phyloP scores from a whole-genome alignment of 495 filamentous ascomycete species.

The Glonium stellatum region DNA sequence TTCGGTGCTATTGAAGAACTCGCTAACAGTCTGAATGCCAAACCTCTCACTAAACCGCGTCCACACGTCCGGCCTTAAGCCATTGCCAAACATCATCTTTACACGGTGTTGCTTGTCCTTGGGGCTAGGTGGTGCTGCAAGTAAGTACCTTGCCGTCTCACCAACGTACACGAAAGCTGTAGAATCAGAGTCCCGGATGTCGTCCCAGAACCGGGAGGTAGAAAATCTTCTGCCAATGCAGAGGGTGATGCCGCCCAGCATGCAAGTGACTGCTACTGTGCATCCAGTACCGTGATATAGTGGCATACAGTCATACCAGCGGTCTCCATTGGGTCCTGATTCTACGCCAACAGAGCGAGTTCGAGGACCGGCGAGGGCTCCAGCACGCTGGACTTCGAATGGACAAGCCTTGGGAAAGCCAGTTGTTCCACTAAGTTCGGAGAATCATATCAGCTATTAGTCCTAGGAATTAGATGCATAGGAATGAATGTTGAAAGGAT shows the following conservation, averaged over 20 bases:
- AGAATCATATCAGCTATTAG: neutral
- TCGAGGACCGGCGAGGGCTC: conserved; percentile 29
- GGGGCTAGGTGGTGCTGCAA: conserved; percentile 58
- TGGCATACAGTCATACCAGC: conserved; percentile 75
- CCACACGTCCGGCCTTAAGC: conserved; percentile 73
- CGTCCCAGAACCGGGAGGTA: conserved; percentile 65
- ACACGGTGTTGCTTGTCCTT: conserved; percentile 60
- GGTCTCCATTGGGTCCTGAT: conserved; percentile 44
- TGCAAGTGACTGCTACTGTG: conserved; percentile 46
- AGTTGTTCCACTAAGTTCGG: conserved; percentile 50
- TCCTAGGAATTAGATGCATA: neutral
- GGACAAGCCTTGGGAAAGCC: conserved; percentile 57
- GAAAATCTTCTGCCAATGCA: conserved; percentile 67
- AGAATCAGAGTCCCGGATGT: conserved; percentile 59
- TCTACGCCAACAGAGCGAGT: conserved; percentile 26
- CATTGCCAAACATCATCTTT: conserved; percentile 67
- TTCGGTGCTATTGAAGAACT: conserved; percentile 41
- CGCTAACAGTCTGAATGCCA: conserved; percentile 29
- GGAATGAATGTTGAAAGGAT: neutral
- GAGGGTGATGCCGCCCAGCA: conserved; percentile 53
- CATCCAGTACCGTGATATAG: conserved; percentile 72
- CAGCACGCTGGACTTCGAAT: conserved; percentile 43
- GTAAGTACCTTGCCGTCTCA: conserved; percentile 69
- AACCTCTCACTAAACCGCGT: conserved; percentile 52
- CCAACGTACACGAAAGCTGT: conserved; percentile 79